These are phyloP conservation scores for Centaurea solstitialis DNA, from an alignment of 129 eudicot genomes.

Conservation along the genomic window DNA sequence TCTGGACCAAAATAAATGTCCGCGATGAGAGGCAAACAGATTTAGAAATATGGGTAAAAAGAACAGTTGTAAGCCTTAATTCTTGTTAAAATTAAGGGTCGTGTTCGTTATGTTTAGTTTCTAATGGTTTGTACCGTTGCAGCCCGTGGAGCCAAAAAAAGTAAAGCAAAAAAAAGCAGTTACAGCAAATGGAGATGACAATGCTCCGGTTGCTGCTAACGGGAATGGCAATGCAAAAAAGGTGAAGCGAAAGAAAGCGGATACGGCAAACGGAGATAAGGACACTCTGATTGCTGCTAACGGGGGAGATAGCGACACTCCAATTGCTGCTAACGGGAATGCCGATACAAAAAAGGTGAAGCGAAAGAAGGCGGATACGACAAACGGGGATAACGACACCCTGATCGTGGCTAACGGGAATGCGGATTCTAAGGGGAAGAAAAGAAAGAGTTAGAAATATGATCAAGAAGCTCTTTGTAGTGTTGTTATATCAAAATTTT, in stretches of 20 bases:
- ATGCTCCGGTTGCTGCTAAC: neutral
- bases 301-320: neutral
- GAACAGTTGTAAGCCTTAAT: neutral
- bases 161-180: constrained; percentile 32
- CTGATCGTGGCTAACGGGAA: constrained; percentile 13
- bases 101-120: neutral
- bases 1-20: too few relatives aligned
- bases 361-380: neutral
- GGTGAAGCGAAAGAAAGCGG: neutral
- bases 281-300: constrained; percentile 1
- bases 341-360: neutral
- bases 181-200: neutral
- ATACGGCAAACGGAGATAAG: neutral
- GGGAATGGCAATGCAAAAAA: constrained; percentile 10
- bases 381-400: neutral
- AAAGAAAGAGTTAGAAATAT: constrained; percentile 26
- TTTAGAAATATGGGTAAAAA: neutral
- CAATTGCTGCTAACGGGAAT: constrained; percentile 14
- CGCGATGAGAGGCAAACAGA: too few relatives aligned
- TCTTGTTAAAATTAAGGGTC: neutral
- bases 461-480: constrained; percentile 9
- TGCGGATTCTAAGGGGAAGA: constrained; percentile 23
- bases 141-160: constrained; percentile 30
- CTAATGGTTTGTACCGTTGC: neutral
- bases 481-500: neutral